Evolutionary conservation across 495 filamentous ascomycete genomes (phyloP), one percentile per base, ranked within the genome.

Genomic region (Trichoderma parareesei): DNA sequence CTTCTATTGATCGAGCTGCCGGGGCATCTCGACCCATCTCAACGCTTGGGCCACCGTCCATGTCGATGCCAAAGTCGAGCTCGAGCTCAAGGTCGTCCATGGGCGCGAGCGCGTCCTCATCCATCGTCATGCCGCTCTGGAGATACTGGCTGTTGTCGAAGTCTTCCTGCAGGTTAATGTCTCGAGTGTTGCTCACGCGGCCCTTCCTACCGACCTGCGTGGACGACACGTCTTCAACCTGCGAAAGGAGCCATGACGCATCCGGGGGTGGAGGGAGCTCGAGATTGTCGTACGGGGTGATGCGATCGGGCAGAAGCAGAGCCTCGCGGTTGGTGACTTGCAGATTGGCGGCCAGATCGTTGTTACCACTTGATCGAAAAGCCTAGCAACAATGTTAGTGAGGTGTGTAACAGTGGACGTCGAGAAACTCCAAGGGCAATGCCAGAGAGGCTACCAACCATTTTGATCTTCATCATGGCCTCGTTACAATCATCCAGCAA

Each of bases 401-500:
- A 66, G 66, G 68, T 46, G n/a, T 61, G 61, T 6, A 9, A 13
- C 8, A 3, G 4, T 14, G 3, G 60, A 27, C 27, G 27, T 27
- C 27, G 62, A 4, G 37, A 11, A 20, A 38, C n/a, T 27, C 27
- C 2, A 27, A 27, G 2, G 27, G 27, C 27, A 27, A 27, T 27
- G 27, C 27, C 27, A 27, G 8, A 18, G 43, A 27, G 37, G 49
- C 40, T 65, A 65, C 83, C 37, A 82, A 97, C 93, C 93, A 97
- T 94, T 73, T 97, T 97, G 70, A 98, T 96, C 76, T 97, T 97
- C 81, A 94, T 86, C 64, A 98, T 78, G 37, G 94, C 93, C 77
- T 98, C 94, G 71, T 93, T 96, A 79, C 94, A 98, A 73, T 98
- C 94, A 72, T 98, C 94, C 46, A 97, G 78, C 14, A 98, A 80